These are phyloP conservation scores for Rutstroemia sydowiana DNA, from an alignment of 2,329 filamentous ascomycete species.

Conservation along the genomic window DNA sequence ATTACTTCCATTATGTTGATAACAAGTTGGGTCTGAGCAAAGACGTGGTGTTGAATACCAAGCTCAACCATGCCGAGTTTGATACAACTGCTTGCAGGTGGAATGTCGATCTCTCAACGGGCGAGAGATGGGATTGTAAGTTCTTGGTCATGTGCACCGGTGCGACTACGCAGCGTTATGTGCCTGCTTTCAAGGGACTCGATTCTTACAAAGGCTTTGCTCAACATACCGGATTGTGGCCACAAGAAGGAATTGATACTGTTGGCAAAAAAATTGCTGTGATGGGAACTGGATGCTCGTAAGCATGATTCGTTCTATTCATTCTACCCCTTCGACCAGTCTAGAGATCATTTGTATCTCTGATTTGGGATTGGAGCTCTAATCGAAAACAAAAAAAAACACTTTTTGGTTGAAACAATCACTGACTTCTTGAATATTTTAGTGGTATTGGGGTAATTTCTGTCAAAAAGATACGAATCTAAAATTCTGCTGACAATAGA, in stretches of 20 bases:
- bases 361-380: too few species aligned
- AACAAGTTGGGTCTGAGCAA: conserved; percentile 37
- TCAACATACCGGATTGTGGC: not conserved
- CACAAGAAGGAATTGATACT: not conserved
- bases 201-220: not conserved
- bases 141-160: not conserved
- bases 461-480: not conserved
- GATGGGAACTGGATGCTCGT: conserved; percentile 39
- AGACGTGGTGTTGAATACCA: conserved; percentile 26
- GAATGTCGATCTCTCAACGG: not conserved
- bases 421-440: too few species aligned
- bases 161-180: not conserved
- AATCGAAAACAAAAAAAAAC: too few species aligned
- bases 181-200: not conserved
- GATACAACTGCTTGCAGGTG: not conserved
- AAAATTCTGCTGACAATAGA: not conserved
- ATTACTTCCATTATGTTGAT: conserved; percentile 42
- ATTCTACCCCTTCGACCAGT: too few species aligned
- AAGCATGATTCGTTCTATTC: too few species aligned
- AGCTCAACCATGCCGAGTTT: not conserved
- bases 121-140: not conserved
- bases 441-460: conserved; percentile 17
- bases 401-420: too few species aligned
- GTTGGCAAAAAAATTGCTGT: conserved; percentile 43
- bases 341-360: too few species aligned